Evolutionary conservation across 768 basidiomycete species (phyloP).

Genomic region (Termitomyces sp.): DNA sequence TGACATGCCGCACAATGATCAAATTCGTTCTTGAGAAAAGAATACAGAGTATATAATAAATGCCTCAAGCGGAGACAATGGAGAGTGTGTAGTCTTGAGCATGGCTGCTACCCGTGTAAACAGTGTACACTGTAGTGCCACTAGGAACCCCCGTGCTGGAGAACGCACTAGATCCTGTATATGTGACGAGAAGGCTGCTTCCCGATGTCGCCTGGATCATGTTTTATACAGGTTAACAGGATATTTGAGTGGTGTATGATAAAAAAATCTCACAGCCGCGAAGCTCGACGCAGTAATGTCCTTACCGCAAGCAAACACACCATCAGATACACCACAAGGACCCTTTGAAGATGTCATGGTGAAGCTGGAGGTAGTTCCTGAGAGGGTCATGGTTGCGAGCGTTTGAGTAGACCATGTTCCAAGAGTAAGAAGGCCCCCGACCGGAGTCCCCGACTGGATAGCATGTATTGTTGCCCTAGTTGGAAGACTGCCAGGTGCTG

Average conservation of each 20-base stretch:
- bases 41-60: not conserved
- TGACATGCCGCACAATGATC: not conserved
- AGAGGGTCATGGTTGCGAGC: constrained; percentile 50
- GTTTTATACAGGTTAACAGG: not conserved
- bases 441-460: constrained; percentile 28
- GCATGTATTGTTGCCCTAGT: constrained; percentile 45
- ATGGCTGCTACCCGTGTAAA: constrained; percentile 34
- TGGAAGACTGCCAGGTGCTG: constrained; percentile 30
- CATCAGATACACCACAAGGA: constrained; percentile 46
- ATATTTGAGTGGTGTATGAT: not conserved
- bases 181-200: constrained; percentile 44
- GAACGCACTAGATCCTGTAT: constrained; percentile 46
- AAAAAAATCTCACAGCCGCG: constrained; percentile 42
- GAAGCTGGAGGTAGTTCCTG: constrained; percentile 47
- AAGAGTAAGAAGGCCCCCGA: constrained; percentile 50
- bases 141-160: constrained; percentile 51
- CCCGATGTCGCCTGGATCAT: constrained; percentile 44
- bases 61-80: constrained; percentile 31
- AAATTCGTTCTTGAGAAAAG: not conserved
- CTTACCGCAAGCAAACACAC: constrained; percentile 48
- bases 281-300: constrained; percentile 45
- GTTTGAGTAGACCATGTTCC: constrained; percentile 66
- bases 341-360: constrained; percentile 61
- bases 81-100: constrained; percentile 34
- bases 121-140: constrained; percentile 39